phyloP scores from a whole-genome alignment of 129 eudicot species.

The Chrysanthemum seticuspe region DNA sequence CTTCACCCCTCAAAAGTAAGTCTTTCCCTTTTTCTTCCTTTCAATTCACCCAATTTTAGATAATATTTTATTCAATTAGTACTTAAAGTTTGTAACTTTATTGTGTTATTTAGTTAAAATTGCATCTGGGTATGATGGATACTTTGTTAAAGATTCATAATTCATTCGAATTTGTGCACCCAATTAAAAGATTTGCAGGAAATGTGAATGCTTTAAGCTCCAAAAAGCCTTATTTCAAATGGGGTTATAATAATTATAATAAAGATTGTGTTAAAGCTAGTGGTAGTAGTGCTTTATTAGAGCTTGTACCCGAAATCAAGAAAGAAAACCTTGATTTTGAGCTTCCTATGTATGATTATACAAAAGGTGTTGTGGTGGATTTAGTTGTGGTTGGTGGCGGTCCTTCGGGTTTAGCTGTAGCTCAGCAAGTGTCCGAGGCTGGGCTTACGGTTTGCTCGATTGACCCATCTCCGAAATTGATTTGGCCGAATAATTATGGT shows the following conservation, averaged over 20 bases:
- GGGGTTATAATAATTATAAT: conserved; percentile 20
- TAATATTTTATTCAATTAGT: conserved; percentile 12
- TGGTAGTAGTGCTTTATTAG: conserved; percentile 71
- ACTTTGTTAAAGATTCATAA: conserved; percentile 77
- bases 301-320: conserved; percentile 93
- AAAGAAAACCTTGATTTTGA: conserved; percentile 95
- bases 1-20: conserved; percentile 33
- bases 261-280: conserved; percentile 51
- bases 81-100: conserved; percentile 18
- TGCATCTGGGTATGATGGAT: conserved; percentile 53
- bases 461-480: conserved; percentile 87
- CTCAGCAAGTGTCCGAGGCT: conserved; percentile 92
- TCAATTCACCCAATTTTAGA: neutral
- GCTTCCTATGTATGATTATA: conserved; percentile 86
- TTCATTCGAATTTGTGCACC: conserved; percentile 71
- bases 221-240: conserved; percentile 48
- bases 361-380: conserved; percentile 71
- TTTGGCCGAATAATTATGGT: conserved; percentile 98
- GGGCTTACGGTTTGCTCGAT: conserved; percentile 93
- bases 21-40: conserved; percentile 20
- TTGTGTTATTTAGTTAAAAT: conserved; percentile 5
- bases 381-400: conserved; percentile 99
- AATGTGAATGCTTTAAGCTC: conserved; percentile 41
- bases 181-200: conserved; percentile 59
- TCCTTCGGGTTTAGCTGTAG: conserved; percentile 95